phyloP scores from a whole-genome alignment of 108 stramenopile genomes.

The Skeletonema grethae region DNA sequence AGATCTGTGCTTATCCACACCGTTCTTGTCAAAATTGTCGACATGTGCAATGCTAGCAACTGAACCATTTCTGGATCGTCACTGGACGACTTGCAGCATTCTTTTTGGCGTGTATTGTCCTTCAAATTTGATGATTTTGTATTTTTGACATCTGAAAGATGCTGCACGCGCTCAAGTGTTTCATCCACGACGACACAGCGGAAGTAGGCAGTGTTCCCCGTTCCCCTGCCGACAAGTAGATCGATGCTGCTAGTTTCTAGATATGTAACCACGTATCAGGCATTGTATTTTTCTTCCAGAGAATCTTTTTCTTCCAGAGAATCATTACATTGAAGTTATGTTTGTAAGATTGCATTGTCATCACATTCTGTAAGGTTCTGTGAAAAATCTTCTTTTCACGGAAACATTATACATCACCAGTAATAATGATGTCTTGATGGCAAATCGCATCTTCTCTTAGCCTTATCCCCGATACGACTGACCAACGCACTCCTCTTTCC shows the following conservation, averaged over 20 bases:
- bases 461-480: slow-evolving; percentile 24
- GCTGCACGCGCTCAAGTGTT: slow-evolving; percentile 19
- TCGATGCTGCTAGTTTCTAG: slow-evolving; percentile 14
- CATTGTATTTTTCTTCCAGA: slow-evolving; percentile 45
- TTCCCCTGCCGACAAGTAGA: neutral
- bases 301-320: slow-evolving; percentile 36
- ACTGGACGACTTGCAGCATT: slow-evolving; percentile 18
- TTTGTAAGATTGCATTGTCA: slow-evolving; percentile 8
- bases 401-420: slow-evolving; percentile 25
- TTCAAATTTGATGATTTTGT: neutral
- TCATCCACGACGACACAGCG: slow-evolving; percentile 16
- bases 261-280: slow-evolving; percentile 34
- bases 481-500: slow-evolving; percentile 7
- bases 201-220: neutral
- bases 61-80: slow-evolving; percentile 40
- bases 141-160: slow-evolving; percentile 7
- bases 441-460: slow-evolving; percentile 22
- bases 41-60: slow-evolving; percentile 38
- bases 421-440: slow-evolving; percentile 11
- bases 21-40: slow-evolving; percentile 23
- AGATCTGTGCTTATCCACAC: slow-evolving; percentile 36
- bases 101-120: neutral
- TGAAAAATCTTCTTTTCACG: slow-evolving; percentile 13
- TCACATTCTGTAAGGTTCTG: neutral
- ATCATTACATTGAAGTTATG: slow-evolving; percentile 40